phyloP scores from a whole-genome alignment of 2,329 filamentous ascomycete species.

The Fusarium annulatum region DNA sequence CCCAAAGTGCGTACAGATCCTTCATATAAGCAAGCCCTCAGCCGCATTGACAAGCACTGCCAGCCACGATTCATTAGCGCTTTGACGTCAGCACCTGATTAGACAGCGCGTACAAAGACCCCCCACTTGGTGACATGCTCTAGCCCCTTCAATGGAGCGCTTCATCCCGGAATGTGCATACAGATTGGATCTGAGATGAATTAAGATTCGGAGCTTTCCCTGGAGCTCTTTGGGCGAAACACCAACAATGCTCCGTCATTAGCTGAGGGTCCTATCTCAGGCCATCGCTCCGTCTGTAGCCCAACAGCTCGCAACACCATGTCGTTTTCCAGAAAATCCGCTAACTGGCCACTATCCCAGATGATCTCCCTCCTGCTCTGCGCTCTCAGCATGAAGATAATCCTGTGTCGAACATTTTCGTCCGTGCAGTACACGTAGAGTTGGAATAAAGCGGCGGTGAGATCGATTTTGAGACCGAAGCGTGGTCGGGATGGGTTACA shows the following conservation, averaged over 20 bases:
- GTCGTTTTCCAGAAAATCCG: slow-evolving; percentile 5
- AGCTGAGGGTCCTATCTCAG: slow-evolving; percentile 7
- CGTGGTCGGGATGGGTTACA: not conserved
- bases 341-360: not conserved
- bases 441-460: slow-evolving; percentile 3
- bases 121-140: not conserved
- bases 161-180: not conserved
- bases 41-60: not conserved
- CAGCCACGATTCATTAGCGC: not conserved
- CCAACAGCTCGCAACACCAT: not conserved
- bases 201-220: not conserved
- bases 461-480: slow-evolving; percentile 6
- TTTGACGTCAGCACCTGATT: not conserved
- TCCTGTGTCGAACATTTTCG: not conserved
- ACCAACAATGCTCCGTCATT: not conserved
- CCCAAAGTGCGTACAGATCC: not conserved
- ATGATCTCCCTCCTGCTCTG: slow-evolving; percentile 10
- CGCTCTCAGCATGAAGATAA: not conserved
- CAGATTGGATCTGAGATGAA: not conserved
- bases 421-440: slow-evolving; percentile 9
- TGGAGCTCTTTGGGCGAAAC: not conserved
- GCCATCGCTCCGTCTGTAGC: slow-evolving; percentile 1
- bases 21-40: not conserved
- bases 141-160: not conserved
- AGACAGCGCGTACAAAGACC: not conserved